Base-by-base conservation (phyloP, 2,329 filamentous ascomycete genomes). In the Diaporthe destruens region DNA sequence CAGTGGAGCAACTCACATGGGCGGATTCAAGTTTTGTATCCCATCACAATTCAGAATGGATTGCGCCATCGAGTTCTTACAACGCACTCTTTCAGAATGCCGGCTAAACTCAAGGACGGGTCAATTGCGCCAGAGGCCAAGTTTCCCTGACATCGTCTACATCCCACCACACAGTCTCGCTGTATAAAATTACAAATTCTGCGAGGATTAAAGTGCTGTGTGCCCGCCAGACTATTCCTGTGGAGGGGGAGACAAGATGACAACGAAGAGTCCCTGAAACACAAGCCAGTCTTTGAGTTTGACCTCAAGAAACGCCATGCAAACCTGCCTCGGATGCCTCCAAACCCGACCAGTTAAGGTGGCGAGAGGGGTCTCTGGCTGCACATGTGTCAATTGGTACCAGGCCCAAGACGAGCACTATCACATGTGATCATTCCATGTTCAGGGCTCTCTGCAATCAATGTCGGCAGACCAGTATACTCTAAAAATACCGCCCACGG, bases 241-340 rank as follows among this genome's bases (percentile, higher is more conserved):
- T 32, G 25, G 23, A 23, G 9, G 25, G 47, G 18, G 4, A 20
- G 18, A 34, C n/a, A 34, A 32, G 39, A 16, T 18, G 18, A 49
- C 59, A 23, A 23, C 11, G n/a, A 9, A 23, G 42, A 63, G 18
- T 47, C 42, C 32, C 42, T 34, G 59, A 63, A 63, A 63, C 25
- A 20, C 59, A 18, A 6, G 44, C 44, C 34, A 65, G 18, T 23
- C 34, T 65, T 49, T 51, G 44, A 51, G 25, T 65, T 65, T 51
- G 29, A 23, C 44, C 25, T 34, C 23, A n/a, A 47, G 57, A 47
- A 61, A 18, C 44, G 23, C 23, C 8, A 42, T 61, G 25, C 23
- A 16, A 18, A 47, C n/a, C n/a, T n/a, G n/a, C 36, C 16, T 16
- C 25, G 39, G 16, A 20, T 44, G 39, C 16, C 47, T 29, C 57